Base-by-base conservation (phyloP, 2,329 filamentous ascomycete species). In the Xylogone sp. region DNA sequence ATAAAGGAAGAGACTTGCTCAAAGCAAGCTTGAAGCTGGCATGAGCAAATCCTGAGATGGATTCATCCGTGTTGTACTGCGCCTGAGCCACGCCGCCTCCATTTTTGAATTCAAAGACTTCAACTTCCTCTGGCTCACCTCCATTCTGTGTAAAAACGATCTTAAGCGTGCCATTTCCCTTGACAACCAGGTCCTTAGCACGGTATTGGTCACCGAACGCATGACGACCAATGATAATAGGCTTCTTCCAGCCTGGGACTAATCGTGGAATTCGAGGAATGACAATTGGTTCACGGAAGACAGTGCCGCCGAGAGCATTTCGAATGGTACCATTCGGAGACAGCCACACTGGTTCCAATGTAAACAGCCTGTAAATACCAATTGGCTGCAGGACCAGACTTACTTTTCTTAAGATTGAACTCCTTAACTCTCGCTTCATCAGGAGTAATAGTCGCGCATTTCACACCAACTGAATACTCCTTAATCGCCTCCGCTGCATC, bases 191-290 rank as follows among this genome's bases (percentile, higher is more conserved):
- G 78, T 99, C 94, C 76, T 95, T 96, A 63, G 94, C 94, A 57
- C 93, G 88, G 81, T 99, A 99, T 77, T 99, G 94, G 77, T 97
- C 94, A 68, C 94, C 94, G 68, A 97, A 97, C 59, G 94, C 94
- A 75, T 99, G 94, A 71, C 94, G 91, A 63, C 94, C 94, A 70
- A 99, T 97, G 71, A 97, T 94, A 75, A 99, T 99, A 71, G 94
- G 91, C 78, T 97, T 92, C 81, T 95, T 92, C 94, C 94, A 99
- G 73, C 93, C 91, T 45, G 90, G 91, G 48, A 99, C 90, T 52
- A 99, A 85, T 65, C 93, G 88, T 53, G 94, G 94, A 59, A 99
- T 90, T 66, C 86, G 83, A 62, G 88, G 88, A 65, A 99, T 97
- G 68, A 99, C 90, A 65, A 99, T 99, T 64, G 94, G 94, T 75